Base-by-base conservation (phyloP, 2,329 filamentous ascomycete species). In the Aspergillus sp. region DNA sequence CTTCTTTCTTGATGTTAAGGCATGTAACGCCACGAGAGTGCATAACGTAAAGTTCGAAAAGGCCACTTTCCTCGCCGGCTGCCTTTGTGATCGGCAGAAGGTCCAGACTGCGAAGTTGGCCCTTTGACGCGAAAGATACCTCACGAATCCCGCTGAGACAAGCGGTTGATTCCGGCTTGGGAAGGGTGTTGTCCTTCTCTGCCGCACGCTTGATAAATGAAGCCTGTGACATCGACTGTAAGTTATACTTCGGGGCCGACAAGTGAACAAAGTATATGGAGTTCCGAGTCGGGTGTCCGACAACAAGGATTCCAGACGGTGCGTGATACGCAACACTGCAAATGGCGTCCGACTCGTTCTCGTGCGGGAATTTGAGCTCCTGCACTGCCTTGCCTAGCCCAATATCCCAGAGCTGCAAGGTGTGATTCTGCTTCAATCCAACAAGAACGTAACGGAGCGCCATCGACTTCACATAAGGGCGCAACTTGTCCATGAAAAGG, bases 381-480 rank as follows among this genome's bases (percentile, higher is more conserved):
- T 99, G 93, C 39, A 99, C 95, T 30, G 93, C 91, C 77, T 97
- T 97, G 65, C 89, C 90, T 34, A 99, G 87, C 42, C 90, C 92
- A 70, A 99, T 87, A 80, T 99, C 95, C 96, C 95, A 99, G 45
- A 99, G 86, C 80, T 99, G 96, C 61, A 99, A 86, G 56, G 93
- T 96, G 78, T 99, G 95, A 76, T 99, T 99, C 76, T 99, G 95
- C 80, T 98, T 97, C 86, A 98, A 91, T 68, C 95, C 95, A 61
- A 99, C 91, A 72, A 99, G 88, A 80, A 99, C 89, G 79, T 99
- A 99, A 61, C 95, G 87, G 62, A 97, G 82, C 48, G 96, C 93
- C 70, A 90, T 89, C 59, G 90, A 89, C 78, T 95, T 96, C 78
- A 88, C 86, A 76, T 96, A 97, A 46, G 95, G 92, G 62, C 93